These are phyloP conservation scores for Chrysochromulina parva DNA, from an alignment of 78 protist species.

Conservation along the genomic window DNA sequence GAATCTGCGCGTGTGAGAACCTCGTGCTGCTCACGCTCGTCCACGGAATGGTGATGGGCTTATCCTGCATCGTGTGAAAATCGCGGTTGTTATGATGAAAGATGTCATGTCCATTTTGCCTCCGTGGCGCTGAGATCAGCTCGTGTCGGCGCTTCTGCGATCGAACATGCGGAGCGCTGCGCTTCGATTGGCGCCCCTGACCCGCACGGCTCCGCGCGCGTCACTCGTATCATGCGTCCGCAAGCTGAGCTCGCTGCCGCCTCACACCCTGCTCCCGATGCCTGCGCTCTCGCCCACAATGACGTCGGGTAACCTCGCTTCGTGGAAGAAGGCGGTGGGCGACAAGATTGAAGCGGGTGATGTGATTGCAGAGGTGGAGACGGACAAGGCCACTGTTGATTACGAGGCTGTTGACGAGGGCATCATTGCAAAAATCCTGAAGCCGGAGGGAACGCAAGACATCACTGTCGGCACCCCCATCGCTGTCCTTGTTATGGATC, in stretches of 20 bases:
- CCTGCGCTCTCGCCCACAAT: constrained; percentile 32
- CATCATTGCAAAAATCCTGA: not conserved
- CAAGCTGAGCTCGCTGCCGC: not conserved
- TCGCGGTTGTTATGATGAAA: too few relatives aligned
- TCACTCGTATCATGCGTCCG: too few relatives aligned
- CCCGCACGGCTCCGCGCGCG: too few relatives aligned
- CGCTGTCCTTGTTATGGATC: not conserved
- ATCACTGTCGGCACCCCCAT: not conserved
- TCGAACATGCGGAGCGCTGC: too few relatives aligned
- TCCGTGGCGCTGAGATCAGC: too few relatives aligned
- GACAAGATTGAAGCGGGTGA: not conserved
- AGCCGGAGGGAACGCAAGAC: not conserved
- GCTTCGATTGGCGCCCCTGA: too few relatives aligned
- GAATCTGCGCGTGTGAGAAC: too few relatives aligned
- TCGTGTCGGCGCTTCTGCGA: too few relatives aligned
- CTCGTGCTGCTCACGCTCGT: too few relatives aligned
- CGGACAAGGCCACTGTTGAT: constrained; percentile 29
- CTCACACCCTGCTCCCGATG: constrained; percentile 13
- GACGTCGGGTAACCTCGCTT: not conserved
- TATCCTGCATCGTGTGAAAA: too few relatives aligned
- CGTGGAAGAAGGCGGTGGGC: constrained; percentile 11
- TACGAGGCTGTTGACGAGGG: constrained; percentile 8
- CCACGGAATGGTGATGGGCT: too few relatives aligned
- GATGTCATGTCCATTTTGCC: too few relatives aligned
- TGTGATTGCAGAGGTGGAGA: not conserved